Evolutionary conservation across 257 asterid species (phyloP).

Genomic region (Nicotiana knightiana): DNA sequence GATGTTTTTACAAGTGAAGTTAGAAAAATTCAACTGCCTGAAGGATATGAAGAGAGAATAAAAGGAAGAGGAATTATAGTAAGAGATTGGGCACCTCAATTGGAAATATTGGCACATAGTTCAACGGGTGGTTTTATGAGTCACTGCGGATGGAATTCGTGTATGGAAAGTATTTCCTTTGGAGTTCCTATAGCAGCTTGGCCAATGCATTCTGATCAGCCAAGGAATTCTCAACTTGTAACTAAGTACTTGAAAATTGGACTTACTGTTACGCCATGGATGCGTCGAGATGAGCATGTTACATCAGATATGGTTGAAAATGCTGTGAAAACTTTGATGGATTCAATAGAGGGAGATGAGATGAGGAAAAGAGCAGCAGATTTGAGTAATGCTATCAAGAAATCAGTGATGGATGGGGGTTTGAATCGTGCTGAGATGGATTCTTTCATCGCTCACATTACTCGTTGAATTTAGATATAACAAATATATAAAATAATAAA

Average conservation of each 20-base stretch:
- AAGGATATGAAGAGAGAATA: not conserved
- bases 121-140: not conserved
- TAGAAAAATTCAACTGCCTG: not conserved
- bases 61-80: not conserved
- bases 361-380: not conserved
- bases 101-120: not conserved
- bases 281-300: not conserved
- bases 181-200: not conserved
- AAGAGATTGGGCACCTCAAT: not conserved
- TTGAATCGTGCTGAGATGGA: not conserved
- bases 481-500: not conserved
- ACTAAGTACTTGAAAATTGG: not conserved
- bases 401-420: not conserved
- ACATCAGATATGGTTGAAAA: not conserved
- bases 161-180: not conserved
- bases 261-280: not conserved
- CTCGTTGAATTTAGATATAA: not conserved
- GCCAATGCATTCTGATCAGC: not conserved
- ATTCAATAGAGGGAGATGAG: not conserved
- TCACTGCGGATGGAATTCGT: not conserved
- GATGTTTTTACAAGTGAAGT: not conserved
- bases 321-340: not conserved
- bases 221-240: slow-evolving; percentile 4
- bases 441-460: not conserved
- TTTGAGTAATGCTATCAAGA: not conserved